Conservation (phyloP, 768 basidiomycete species). For the Phaeotremella fagi region DNA sequence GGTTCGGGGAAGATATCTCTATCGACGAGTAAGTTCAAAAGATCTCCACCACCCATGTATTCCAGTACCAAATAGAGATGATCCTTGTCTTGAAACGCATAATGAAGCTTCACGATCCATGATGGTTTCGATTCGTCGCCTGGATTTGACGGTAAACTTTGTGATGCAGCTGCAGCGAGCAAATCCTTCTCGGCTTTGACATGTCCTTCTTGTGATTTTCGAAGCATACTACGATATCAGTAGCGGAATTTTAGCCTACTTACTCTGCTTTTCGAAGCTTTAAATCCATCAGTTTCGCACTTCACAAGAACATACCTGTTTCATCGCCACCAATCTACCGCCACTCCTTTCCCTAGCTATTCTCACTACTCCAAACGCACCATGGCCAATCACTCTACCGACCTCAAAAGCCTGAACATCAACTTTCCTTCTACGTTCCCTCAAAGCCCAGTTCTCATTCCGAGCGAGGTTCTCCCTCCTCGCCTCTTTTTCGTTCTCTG, state of each 20-base stretch:
- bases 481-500: slow-evolving; percentile 64
- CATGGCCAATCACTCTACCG: slow-evolving; percentile 91
- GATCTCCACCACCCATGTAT: slow-evolving; percentile 94
- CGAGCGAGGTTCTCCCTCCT: slow-evolving; percentile 71
- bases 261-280: slow-evolving; percentile 21
- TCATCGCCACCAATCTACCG: slow-evolving; percentile 88
- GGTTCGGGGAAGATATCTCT: slow-evolving; percentile 51
- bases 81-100: slow-evolving; percentile 73
- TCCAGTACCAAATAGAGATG: slow-evolving; percentile 91
- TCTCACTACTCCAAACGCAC: slow-evolving; percentile 93
- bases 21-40: slow-evolving; percentile 92
- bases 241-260: not conserved
- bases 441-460: slow-evolving; percentile 85
- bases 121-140: slow-evolving; percentile 63
- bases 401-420: slow-evolving; percentile 78
- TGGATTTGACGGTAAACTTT: slow-evolving; percentile 8
- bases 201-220: slow-evolving; percentile 95
- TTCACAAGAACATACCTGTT: slow-evolving; percentile 82
- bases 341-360: slow-evolving; percentile 77
- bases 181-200: slow-evolving; percentile 93
- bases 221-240: slow-evolving; percentile 65
- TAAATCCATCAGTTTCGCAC: no score
- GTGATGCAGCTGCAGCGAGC: slow-evolving; percentile 73
- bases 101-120: slow-evolving; percentile 90
- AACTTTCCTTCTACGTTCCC: slow-evolving; percentile 75